Percentiles rank a stretch among this genome's conserved stretches.
Evolutionary conservation across 441 rosid genomes (phyloP).

Genomic region (Jatropha podagrica): DNA sequence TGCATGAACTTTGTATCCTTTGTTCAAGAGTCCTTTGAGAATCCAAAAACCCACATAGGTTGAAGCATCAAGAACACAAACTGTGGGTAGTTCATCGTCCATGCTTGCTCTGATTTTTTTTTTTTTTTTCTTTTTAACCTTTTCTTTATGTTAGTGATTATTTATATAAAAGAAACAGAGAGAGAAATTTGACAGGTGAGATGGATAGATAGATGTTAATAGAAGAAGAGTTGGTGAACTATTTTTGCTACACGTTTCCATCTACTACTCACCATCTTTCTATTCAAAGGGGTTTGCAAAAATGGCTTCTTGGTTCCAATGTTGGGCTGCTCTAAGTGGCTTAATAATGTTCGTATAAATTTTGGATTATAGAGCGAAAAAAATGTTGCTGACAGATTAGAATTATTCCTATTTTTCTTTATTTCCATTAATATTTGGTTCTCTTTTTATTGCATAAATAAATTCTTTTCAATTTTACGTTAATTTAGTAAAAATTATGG

Average conservation of each 20-base stretch:
- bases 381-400: too few species aligned
- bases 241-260: constrained; percentile 54
- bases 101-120: constrained; percentile 1
- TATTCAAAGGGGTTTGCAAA: constrained; percentile 8
- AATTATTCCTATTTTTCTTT: too few species aligned
- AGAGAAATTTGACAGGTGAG: constrained; percentile 24
- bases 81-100: constrained; percentile 41
- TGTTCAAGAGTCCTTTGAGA: constrained; percentile 55
- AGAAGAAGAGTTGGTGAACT: constrained; percentile 66
- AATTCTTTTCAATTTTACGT: too few species aligned
- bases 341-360: too few species aligned
- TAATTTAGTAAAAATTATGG: too few species aligned
- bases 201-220: neutral
- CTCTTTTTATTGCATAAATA: too few species aligned
- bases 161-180: constrained; percentile 28
- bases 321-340: neutral
- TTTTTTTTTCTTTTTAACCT: too few species aligned
- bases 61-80: constrained; percentile 85
- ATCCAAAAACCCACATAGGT: constrained; percentile 83
- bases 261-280: constrained; percentile 38
- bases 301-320: too few species aligned
- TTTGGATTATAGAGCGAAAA: too few species aligned
- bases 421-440: too few species aligned
- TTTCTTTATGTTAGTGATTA: neutral
- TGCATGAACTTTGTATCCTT: constrained; percentile 75